phyloP scores from a whole-genome alignment of 768 basidiomycete species.

The Dioszegia hungarica region DNA sequence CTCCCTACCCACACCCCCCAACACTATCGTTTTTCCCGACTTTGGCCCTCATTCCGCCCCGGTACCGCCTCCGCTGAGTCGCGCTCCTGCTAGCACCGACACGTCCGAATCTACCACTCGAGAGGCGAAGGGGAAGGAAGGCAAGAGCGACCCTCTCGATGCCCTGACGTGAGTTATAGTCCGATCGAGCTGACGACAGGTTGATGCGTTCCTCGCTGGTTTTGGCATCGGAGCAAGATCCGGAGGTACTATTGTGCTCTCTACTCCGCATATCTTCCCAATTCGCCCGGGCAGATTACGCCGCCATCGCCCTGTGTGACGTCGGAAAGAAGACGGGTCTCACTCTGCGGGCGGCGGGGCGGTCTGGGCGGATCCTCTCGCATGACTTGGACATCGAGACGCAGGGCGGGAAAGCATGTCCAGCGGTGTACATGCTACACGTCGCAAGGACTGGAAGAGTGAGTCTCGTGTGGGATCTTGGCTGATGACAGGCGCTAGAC shows the following conservation, averaged over 20 bases:
- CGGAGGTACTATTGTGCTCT: slow-evolving; percentile 16
- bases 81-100: background rate
- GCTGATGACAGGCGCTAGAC: background rate
- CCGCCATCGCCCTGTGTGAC: slow-evolving; percentile 23
- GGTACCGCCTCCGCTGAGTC: background rate
- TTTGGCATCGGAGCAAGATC: slow-evolving; percentile 28
- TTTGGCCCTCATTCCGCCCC: background rate
- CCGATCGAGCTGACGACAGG: slow-evolving; percentile 7
- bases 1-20: background rate
- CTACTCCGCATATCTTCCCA: slow-evolving; percentile 12
- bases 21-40: background rate
- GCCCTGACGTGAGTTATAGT: slow-evolving; percentile 22
- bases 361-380: slow-evolving; percentile 13
- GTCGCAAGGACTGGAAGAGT: slow-evolving; percentile 28
- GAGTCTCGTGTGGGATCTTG: background rate
- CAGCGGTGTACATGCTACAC: slow-evolving; percentile 19
- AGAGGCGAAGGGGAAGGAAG: background rate
- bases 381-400: slow-evolving; percentile 19
- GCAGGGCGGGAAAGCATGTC: slow-evolving; percentile 8
- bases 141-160: slow-evolving; percentile 18
- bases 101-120: background rate
- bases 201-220: slow-evolving; percentile 26
- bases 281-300: slow-evolving; percentile 26
- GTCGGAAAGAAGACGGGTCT: slow-evolving; percentile 1
- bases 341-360: slow-evolving; percentile 20